These are phyloP conservation scores for Rhizopogon roseolus DNA, from an alignment of 768 basidiomycete species.

Conservation along the genomic window DNA sequence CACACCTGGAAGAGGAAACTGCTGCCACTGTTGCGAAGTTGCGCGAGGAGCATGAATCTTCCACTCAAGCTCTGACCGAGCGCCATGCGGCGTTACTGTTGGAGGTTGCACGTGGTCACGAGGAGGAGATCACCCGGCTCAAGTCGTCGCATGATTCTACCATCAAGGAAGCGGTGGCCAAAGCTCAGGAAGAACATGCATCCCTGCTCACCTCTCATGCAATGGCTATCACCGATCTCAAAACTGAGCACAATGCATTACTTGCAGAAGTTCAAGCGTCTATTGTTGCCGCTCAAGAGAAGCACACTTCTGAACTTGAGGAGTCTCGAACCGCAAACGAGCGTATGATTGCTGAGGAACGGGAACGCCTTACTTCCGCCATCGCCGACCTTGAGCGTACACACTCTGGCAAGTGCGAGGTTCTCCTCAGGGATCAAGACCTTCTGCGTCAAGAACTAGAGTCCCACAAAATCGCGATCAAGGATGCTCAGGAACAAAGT, in stretches of 20 bases:
- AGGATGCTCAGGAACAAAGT: slow-evolving; percentile 18
- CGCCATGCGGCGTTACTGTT: slow-evolving; percentile 51
- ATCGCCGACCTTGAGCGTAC: slow-evolving; percentile 47
- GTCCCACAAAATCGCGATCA: slow-evolving; percentile 42
- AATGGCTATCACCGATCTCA: slow-evolving; percentile 34
- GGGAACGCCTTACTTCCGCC: slow-evolving; percentile 35
- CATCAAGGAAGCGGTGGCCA: slow-evolving; percentile 24
- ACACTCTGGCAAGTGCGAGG: slow-evolving; percentile 45
- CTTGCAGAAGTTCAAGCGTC: slow-evolving; percentile 36
- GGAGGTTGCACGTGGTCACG: slow-evolving; percentile 52
- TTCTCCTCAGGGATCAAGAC: slow-evolving; percentile 31
- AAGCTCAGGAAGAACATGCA: slow-evolving; percentile 32
- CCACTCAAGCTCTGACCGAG: slow-evolving; percentile 43
- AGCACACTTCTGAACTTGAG: slow-evolving; percentile 32
- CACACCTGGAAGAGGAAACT: slow-evolving; percentile 45
- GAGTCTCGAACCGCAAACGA: slow-evolving; percentile 29
- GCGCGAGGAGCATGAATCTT: slow-evolving; percentile 44
- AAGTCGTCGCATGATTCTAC: slow-evolving; percentile 42
- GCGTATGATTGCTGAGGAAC: slow-evolving; percentile 39
- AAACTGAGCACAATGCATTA: slow-evolving; percentile 44
- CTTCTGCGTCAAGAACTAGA: slow-evolving; percentile 50
- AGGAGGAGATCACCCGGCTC: slow-evolving; percentile 47
- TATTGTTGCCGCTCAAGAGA: slow-evolving; percentile 32
- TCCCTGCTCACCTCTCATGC: slow-evolving; percentile 37
- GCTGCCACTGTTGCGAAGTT: slow-evolving; percentile 30